phyloP scores from a whole-genome alignment of 345 rosid genomes.

The Citrus sp. region DNA sequence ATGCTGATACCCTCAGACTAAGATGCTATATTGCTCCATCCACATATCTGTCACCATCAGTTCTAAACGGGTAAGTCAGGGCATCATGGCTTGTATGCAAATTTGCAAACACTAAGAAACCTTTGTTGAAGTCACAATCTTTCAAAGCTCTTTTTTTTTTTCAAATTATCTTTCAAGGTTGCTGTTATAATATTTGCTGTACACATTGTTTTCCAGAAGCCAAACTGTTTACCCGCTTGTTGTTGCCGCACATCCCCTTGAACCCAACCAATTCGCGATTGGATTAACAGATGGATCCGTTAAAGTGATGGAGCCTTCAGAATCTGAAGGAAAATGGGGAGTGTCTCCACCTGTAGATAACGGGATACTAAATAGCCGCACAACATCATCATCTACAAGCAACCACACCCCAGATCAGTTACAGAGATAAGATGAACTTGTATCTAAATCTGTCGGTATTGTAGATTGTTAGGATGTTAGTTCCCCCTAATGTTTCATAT shows the following conservation, averaged over 20 bases:
- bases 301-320: constrained; percentile 70
- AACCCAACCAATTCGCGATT: constrained; percentile 69
- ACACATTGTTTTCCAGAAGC: constrained; percentile 34
- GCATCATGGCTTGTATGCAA: background rate
- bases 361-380: constrained; percentile 53
- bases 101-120: background rate
- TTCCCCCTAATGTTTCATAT: constrained; percentile 4
- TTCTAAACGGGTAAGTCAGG: constrained; percentile 48
- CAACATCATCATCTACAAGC: constrained; percentile 79
- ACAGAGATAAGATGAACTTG: constrained; percentile 47
- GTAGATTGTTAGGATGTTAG: constrained; percentile 30
- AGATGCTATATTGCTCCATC: constrained; percentile 74
- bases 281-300: constrained; percentile 72
- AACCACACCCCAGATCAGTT: constrained; percentile 71
- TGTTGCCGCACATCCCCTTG: constrained; percentile 74
- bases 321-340: constrained; percentile 79
- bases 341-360: constrained; percentile 52
- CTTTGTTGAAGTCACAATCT: background rate
- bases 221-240: constrained; percentile 63
- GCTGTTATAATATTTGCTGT: background rate
- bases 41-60: constrained; percentile 50
- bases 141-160: background rate
- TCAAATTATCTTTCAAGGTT: background rate
- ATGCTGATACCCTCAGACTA: constrained; percentile 61
- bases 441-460: constrained; percentile 16